phyloP scores from a whole-genome alignment of 352 stramenopile genomes.

The Phytophthora ohioensis region DNA sequence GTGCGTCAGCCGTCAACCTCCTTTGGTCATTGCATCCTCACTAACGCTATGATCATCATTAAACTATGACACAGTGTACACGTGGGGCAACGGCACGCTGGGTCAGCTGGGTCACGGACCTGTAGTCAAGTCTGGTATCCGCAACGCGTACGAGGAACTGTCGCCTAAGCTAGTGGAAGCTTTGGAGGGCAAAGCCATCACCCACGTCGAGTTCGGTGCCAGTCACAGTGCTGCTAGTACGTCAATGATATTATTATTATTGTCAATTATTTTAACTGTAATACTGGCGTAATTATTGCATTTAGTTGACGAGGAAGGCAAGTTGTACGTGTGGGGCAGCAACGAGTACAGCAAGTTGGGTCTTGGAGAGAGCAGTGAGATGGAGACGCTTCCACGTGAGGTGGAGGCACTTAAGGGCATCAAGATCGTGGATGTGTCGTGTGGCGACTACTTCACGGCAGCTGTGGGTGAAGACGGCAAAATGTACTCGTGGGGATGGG shows the following conservation, averaged over 20 bases:
- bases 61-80: slow-evolving; percentile 58
- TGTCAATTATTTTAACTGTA: slow-evolving; percentile 6
- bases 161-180: slow-evolving; percentile 74
- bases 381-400: slow-evolving; percentile 61
- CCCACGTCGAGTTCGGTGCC: slow-evolving; percentile 77
- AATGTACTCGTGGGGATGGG: slow-evolving; percentile 93
- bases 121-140: slow-evolving; percentile 88
- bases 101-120: slow-evolving; percentile 85
- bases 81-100: slow-evolving; percentile 87
- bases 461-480: slow-evolving; percentile 87
- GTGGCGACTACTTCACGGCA: slow-evolving; percentile 88
- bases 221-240: slow-evolving; percentile 85
- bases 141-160: slow-evolving; percentile 87
- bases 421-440: slow-evolving; percentile 86
- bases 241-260: slow-evolving; percentile 26
- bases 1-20: slow-evolving; percentile 33
- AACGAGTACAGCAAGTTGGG: slow-evolving; percentile 93
- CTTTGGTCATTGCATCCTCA: too few species aligned
- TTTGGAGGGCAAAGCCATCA: slow-evolving; percentile 70
- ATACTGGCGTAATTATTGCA: slow-evolving; percentile 12
- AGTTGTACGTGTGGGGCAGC: slow-evolving; percentile 85
- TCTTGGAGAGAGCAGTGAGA: slow-evolving; percentile 57
- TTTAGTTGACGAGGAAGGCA: slow-evolving; percentile 74
- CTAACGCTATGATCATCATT: background rate
- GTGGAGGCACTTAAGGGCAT: slow-evolving; percentile 77